Percentiles rank a stretch among this genome's conserved stretches.
Evolutionary conservation across 2,329 filamentous ascomycete species (phyloP).

Genomic region (Mollisiaceae sp.): DNA sequence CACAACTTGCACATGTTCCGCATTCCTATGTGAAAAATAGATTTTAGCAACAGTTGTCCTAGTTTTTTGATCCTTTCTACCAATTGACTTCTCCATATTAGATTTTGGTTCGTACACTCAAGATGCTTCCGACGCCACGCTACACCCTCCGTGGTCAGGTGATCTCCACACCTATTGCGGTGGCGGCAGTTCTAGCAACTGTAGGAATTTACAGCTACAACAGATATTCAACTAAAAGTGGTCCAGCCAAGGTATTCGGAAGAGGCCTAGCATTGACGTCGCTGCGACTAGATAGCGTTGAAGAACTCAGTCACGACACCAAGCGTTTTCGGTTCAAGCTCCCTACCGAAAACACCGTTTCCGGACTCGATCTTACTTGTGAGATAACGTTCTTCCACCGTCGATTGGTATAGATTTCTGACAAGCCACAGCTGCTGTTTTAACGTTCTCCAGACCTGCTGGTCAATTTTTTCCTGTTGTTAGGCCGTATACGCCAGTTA

Average conservation of each 20-base stretch:
- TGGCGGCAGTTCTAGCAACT: neutral
- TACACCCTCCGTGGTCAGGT: neutral
- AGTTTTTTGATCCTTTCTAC: no score
- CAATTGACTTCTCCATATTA: neutral
- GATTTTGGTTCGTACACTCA: neutral
- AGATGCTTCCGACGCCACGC: neutral
- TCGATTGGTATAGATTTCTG: neutral
- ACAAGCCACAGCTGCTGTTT: constrained; percentile 51
- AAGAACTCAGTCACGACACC: constrained; percentile 62
- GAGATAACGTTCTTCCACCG: constrained; percentile 17
- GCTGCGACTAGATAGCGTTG: constrained; percentile 51
- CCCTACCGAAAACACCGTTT: constrained; percentile 49
- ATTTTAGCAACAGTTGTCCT: neutral
- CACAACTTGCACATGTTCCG: neutral
- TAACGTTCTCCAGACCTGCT: constrained; percentile 64
- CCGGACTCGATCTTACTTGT: constrained; percentile 58
- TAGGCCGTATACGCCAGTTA: constrained; percentile 70
- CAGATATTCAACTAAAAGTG: neutral
- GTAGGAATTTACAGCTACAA: constrained; percentile 5
- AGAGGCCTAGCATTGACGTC: constrained; percentile 14
- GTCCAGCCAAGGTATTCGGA: neutral
- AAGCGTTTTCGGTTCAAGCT: constrained; percentile 62
- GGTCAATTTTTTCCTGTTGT: constrained; percentile 63
- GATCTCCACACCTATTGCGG: neutral
- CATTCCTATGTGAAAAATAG: neutral